Conservation (phyloP, 2,329 filamentous ascomycete genomes). For the Pestalotiopsis sp. region DNA sequence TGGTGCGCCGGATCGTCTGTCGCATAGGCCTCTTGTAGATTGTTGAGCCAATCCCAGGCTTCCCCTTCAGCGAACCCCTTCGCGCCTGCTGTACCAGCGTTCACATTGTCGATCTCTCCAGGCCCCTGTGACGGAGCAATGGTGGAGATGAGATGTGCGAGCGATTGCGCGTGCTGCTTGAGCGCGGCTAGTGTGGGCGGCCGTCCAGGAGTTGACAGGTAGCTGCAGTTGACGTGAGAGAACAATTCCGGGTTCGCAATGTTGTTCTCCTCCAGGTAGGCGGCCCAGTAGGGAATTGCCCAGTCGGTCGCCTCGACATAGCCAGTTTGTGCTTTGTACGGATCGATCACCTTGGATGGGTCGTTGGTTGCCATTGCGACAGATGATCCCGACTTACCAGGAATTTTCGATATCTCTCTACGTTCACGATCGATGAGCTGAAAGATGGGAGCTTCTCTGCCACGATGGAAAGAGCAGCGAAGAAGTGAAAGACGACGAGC, state of each 20-base stretch:
- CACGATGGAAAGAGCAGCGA: neutral
- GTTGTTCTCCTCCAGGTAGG: slow-evolving; percentile 35
- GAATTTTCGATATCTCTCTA: neutral
- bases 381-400: neutral
- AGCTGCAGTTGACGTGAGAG: slow-evolving; percentile 56
- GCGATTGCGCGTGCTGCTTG: slow-evolving; percentile 61
- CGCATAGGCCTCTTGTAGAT: slow-evolving; percentile 48
- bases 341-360: slow-evolving; percentile 10
- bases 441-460: neutral
- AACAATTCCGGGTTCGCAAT: slow-evolving; percentile 32
- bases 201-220: slow-evolving; percentile 51
- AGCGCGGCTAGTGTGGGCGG: slow-evolving; percentile 56
- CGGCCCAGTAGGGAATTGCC: slow-evolving; percentile 40
- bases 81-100: slow-evolving; percentile 13
- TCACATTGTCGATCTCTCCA: slow-evolving; percentile 30
- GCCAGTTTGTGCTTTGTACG: slow-evolving; percentile 29
- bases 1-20: slow-evolving; percentile 49
- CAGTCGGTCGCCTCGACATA: slow-evolving; percentile 41
- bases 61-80: slow-evolving; percentile 40
- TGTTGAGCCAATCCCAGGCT: slow-evolving; percentile 58
- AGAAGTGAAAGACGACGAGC: neutral
- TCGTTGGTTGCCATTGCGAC: neutral
- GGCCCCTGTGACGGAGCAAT: slow-evolving; percentile 40
- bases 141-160: slow-evolving; percentile 51
- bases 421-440: neutral